Conservation (phyloP, 176 grass and related monocot species). For the Rhynchospora pubera region DNA sequence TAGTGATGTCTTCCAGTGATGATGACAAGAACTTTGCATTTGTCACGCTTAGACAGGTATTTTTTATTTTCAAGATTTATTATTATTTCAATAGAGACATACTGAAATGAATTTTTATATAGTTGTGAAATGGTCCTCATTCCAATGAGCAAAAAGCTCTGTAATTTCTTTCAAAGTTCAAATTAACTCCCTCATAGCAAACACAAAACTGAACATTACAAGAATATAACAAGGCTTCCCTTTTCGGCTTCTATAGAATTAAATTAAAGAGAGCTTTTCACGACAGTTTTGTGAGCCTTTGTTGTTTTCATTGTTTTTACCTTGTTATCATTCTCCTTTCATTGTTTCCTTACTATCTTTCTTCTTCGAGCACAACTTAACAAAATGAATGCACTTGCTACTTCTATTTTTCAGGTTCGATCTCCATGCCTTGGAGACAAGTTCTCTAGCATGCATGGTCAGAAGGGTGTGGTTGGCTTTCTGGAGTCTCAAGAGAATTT, state of each 20-base stretch:
- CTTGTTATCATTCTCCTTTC: background rate
- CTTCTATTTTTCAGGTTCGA: constrained; percentile 55
- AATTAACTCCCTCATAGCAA: background rate
- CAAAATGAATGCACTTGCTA: background rate
- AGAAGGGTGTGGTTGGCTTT: constrained; percentile 92
- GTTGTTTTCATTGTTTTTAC: background rate
- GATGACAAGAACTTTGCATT: constrained; percentile 87
- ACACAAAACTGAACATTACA: background rate
- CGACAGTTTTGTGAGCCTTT: background rate
- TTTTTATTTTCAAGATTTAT: background rate
- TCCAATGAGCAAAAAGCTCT: background rate
- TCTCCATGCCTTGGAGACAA: constrained; percentile 83
- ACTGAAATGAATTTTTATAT: background rate
- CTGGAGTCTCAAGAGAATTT: constrained; percentile 94
- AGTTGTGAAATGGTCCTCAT: background rate
- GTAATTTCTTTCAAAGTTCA: background rate
- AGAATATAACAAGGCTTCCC: background rate
- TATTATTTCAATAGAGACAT: background rate
- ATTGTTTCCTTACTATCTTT: background rate
- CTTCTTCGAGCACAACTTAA: background rate
- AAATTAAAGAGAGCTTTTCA: background rate
- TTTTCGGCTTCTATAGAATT: background rate
- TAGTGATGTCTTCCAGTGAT: constrained; percentile 87
- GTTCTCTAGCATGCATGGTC: constrained; percentile 95
- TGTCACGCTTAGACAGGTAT: constrained; percentile 89